Evolutionary conservation across 202 grass and related monocot species (phyloP), one percentile per base, ranked within the genome.

Genomic region (Cymbopogon flexuosus): DNA sequence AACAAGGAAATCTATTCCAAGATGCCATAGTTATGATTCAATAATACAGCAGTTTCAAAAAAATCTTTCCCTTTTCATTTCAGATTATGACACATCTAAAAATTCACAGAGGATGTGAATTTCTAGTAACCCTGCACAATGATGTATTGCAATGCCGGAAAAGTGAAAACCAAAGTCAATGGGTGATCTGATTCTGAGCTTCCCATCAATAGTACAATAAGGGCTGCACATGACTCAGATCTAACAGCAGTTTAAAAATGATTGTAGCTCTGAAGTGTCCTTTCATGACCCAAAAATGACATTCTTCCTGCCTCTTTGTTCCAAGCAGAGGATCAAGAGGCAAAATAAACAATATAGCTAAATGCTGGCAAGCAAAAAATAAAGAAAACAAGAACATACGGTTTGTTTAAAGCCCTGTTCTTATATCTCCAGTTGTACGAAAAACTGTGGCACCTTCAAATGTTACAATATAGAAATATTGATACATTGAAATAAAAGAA

Each of bases 271-370:
- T 88, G 23, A 24, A 19, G 29, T 63, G 70, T 37, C 69, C 76
- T 58, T 79, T 79, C 70, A 7, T 56, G 21, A n/a, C 49, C 16
- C 37, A 69, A 18, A 76, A 54, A 27, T 37, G 65, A 8, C 56
- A 47, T 76, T 84, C 23, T 83, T 83, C 36, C 58, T 84, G 62
- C 75, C 76, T 75, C 76, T 84, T 69, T 70, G 62, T 84, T 79
- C 52, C 86, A 88, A 37, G 68, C 62, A 88, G 18, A 88, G 23
- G 70, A 80, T 88, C 27, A 84, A 69, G 13, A 35, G 7, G 10
- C 43, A 66, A 66, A 80, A 33, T 80, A 81, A 88, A 65, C 14
- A 84, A 84, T 64, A 76, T 37, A 72, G 19, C 63, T 75, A 58
- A 84, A 76, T 76, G 54, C 69, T 68, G 71, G 81, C 70, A 88